Evolutionary conservation across 768 basidiomycete species (phyloP).

Genomic region (Mycena polygramma): DNA sequence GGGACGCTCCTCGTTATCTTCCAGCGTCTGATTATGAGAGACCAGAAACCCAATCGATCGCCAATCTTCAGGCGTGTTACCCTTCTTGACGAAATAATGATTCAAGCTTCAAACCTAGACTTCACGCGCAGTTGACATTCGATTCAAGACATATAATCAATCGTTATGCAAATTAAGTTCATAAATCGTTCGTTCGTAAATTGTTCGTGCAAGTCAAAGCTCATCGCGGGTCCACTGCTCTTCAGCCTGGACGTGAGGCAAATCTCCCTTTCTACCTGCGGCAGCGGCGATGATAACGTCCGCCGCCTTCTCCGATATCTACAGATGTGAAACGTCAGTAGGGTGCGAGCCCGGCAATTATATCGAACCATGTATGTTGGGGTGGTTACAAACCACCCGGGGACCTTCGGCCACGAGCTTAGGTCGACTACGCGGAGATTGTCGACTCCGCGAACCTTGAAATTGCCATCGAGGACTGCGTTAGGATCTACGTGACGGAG

Average conservation of each 20-base stretch:
- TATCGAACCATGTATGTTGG: constrained; percentile 47
- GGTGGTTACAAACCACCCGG: constrained; percentile 48
- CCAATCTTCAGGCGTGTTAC: no score
- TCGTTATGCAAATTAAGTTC: no score
- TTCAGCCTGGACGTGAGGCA: neutral
- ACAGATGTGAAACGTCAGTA: neutral
- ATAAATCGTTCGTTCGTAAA: no score
- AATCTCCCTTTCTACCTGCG: constrained; percentile 5
- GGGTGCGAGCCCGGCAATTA: no score
- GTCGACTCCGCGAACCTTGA: constrained; percentile 47
- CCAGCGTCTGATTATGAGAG: no score
- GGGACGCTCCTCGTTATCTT: no score
- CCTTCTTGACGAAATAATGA: no score
- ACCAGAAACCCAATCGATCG: no score
- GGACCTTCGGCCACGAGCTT: constrained; percentile 47
- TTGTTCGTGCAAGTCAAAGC: neutral
- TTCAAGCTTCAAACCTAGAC: no score
- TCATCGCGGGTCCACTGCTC: neutral
- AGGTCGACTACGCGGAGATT: constrained; percentile 49
- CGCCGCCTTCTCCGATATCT: constrained; percentile 49
- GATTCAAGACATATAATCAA: no score
- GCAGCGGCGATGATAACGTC: constrained; percentile 42
- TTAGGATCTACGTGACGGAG: constrained; percentile 38
- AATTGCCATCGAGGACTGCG: constrained; percentile 47
- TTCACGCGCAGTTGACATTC: no score